These are phyloP conservation scores for Dendrobium officinale DNA, from an alignment of 106 monocot species.

Conservation along the genomic window DNA sequence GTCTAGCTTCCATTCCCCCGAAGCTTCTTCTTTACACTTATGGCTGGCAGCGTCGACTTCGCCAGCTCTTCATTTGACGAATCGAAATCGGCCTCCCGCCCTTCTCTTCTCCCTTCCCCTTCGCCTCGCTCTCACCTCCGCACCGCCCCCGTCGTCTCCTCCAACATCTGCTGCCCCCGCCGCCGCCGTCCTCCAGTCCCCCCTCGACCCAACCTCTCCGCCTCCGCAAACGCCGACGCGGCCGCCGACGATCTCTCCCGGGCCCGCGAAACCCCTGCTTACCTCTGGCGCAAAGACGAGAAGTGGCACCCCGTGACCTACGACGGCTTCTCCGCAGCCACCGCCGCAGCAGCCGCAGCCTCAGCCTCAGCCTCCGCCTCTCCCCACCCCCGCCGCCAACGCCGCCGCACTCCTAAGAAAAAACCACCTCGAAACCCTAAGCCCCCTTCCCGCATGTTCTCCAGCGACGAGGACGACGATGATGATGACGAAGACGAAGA, in stretches of 20 bases:
- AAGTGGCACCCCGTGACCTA: constrained; percentile 24
- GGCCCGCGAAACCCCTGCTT: constrained; percentile 18
- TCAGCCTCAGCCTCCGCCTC: background rate
- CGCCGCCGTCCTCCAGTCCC: background rate
- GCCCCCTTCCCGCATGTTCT: constrained; percentile 21
- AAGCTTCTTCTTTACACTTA: background rate
- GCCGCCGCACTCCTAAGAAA: constrained; percentile 23
- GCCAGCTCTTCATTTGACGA: background rate
- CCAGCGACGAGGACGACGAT: constrained; percentile 44
- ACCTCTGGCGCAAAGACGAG: constrained; percentile 39
- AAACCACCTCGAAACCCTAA: background rate
- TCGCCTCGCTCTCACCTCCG: background rate
- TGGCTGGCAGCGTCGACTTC: background rate
- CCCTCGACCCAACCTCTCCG: constrained; percentile 4
- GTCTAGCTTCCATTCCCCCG: background rate
- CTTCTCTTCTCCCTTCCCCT: background rate
- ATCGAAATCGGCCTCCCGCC: background rate
- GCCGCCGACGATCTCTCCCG: constrained; percentile 7
- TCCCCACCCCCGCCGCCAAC: constrained; percentile 8
- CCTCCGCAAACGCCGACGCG: background rate
- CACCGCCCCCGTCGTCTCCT: background rate
- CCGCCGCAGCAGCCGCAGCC: background rate
- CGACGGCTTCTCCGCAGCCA: background rate
- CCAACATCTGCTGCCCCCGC: background rate
- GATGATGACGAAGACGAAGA: constrained; percentile 12